These are phyloP conservation scores for Cordyceps farinosa DNA, from an alignment of 2,329 filamentous ascomycete genomes.

Conservation along the genomic window DNA sequence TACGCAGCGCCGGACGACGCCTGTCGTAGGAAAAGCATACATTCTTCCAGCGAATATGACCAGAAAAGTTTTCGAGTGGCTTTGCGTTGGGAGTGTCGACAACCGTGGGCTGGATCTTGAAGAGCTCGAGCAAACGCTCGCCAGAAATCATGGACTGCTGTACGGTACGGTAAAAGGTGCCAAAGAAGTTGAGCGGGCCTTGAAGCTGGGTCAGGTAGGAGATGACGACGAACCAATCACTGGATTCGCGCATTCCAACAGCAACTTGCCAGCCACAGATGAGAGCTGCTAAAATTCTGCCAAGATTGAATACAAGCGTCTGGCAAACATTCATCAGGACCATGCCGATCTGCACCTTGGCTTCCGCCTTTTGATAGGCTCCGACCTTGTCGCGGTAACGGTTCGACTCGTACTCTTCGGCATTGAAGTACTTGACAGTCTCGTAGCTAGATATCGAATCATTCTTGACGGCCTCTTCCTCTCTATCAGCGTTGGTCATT, in stretches of 20 bases:
- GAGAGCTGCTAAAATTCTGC: conserved; percentile 67
- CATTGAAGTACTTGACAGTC: conserved; percentile 88
- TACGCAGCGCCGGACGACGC: conserved; percentile 78
- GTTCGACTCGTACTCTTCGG: conserved; percentile 73
- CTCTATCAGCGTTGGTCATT: conserved; percentile 91
- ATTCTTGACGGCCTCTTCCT: conserved; percentile 97
- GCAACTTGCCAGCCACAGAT: conserved; percentile 76
- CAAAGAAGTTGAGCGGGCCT: conserved; percentile 80
- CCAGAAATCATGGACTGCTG: conserved; percentile 97
- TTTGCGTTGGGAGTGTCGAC: conserved; percentile 68
- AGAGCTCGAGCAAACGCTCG: conserved; percentile 89
- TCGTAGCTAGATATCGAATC: conserved; percentile 99
- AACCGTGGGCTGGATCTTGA: conserved; percentile 93
- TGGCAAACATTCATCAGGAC: conserved; percentile 79
- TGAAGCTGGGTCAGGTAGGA: conserved; percentile 79
- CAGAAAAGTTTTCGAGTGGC: conserved; percentile 64
- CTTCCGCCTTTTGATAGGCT: conserved; percentile 70
- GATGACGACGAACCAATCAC: conserved; percentile 69
- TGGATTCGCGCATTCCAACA: conserved; percentile 60
- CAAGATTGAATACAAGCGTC: conserved; percentile 74
- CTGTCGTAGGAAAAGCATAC: conserved; percentile 89
- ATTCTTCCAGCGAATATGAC: conserved; percentile 81
- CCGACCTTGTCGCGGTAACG: conserved; percentile 68
- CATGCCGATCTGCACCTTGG: conserved; percentile 71
- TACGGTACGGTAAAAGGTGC: conserved; percentile 92